phyloP scores from a whole-genome alignment of 805 yeast genomes.

The Kazachstania martiniae region DNA sequence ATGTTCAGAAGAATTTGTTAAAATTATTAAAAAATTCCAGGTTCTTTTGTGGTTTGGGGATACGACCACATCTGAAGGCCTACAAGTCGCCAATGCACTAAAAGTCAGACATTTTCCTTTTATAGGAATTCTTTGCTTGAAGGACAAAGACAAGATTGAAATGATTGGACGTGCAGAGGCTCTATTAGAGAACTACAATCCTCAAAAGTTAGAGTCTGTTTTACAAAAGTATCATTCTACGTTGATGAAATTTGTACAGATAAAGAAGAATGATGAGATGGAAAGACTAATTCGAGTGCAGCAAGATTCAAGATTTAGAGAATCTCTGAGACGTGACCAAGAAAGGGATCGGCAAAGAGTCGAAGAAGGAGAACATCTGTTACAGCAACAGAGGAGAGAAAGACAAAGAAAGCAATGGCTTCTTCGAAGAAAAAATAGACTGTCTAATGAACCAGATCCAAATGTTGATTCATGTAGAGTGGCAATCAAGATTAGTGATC shows the following conservation, averaged over 20 bases:
- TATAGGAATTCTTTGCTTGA: slow-evolving; percentile 62
- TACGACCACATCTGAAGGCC: slow-evolving; percentile 69
- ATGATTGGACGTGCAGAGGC: slow-evolving; percentile 25
- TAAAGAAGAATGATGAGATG: slow-evolving; percentile 48
- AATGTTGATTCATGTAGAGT: slow-evolving; percentile 40
- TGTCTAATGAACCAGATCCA: slow-evolving; percentile 26
- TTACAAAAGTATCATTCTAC: slow-evolving; percentile 19
- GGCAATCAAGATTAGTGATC: slow-evolving; percentile 57
- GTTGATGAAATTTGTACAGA: slow-evolving; percentile 49
- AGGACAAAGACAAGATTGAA: slow-evolving; percentile 31
- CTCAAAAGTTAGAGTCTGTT: slow-evolving; percentile 11
- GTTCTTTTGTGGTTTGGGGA: slow-evolving; percentile 82
- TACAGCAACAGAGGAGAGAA: slow-evolving; percentile 12
- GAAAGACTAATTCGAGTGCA: slow-evolving; percentile 50
- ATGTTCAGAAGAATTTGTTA: slow-evolving; percentile 38
- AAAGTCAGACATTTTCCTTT: slow-evolving; percentile 72
- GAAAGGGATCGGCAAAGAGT: slow-evolving; percentile 29
- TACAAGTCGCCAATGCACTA: slow-evolving; percentile 68
- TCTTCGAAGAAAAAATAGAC: slow-evolving; percentile 34
- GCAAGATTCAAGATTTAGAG: slow-evolving; percentile 71
- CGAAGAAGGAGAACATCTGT: slow-evolving; percentile 27
- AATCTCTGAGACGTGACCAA: slow-evolving; percentile 58
- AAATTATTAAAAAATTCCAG: slow-evolving; percentile 38
- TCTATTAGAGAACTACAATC: slow-evolving; percentile 8
- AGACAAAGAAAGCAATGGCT: slow-evolving; percentile 33